Percentiles rank a stretch among this genome's conserved stretches.
Evolutionary conservation across 1,284 basidiomycete genomes (phyloP).

Genomic region (Heterobasidion parviporum): DNA sequence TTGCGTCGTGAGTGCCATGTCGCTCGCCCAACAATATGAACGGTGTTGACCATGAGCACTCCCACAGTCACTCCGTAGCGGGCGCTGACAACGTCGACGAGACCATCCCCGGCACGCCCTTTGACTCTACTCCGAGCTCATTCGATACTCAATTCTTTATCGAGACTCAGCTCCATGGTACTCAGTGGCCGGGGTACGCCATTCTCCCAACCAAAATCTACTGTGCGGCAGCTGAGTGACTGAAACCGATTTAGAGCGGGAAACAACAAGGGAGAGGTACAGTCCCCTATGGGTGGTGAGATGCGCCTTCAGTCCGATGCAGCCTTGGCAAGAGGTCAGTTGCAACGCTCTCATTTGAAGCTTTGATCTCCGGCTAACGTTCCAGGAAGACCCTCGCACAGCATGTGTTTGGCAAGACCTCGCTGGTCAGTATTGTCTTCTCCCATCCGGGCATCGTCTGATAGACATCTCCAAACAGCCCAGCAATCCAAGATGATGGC

Average conservation of each 20-base stretch:
- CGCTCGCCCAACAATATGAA: not conserved
- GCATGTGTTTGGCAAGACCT: slow-evolving; percentile 29
- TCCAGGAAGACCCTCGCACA: slow-evolving; percentile 19
- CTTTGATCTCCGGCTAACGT: slow-evolving; percentile 11
- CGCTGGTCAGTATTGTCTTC: slow-evolving; percentile 11
- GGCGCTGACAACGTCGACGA: not conserved
- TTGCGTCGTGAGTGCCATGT: slow-evolving; percentile 16
- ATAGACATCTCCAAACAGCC: not conserved
- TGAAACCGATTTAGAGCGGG: not conserved
- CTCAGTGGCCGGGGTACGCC: slow-evolving; percentile 4
- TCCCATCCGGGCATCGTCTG: not conserved
- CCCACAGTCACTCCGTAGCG: slow-evolving; percentile 11
- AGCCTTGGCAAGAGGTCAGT: not conserved
- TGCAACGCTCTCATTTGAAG: not conserved
- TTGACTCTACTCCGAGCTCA: slow-evolving; percentile 22
- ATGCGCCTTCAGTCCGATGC: not conserved
- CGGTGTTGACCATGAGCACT: not conserved
- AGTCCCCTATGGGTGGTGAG: not conserved
- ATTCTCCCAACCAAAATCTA: not conserved
- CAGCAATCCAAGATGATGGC: slow-evolving; percentile 16
- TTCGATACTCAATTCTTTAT: slow-evolving; percentile 35
- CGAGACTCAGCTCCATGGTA: slow-evolving; percentile 17
- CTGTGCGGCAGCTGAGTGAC: not conserved
- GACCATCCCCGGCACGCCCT: slow-evolving; percentile 13
- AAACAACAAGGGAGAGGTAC: not conserved